These are phyloP conservation scores for Falciphora oryzae DNA, from an alignment of 2,329 filamentous ascomycete genomes.

Conservation along the genomic window DNA sequence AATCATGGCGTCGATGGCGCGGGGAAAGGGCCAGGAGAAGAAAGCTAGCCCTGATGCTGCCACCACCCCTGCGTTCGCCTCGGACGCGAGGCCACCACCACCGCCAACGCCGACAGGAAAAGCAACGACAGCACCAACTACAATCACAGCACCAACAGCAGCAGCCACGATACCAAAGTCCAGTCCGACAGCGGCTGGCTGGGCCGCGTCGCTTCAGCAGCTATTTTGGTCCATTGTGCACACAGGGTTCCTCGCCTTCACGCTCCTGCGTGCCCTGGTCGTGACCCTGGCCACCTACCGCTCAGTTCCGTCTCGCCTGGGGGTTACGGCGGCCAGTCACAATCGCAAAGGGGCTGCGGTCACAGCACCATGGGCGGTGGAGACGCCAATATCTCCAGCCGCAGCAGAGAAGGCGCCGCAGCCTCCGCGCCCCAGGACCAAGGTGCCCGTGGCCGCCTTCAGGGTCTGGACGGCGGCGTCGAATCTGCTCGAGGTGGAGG, in stretches of 20 bases:
- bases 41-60: neutral
- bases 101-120: slow-evolving; percentile 14
- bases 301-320: slow-evolving; percentile 52
- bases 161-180: too few relatives aligned
- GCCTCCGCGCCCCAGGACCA: slow-evolving; percentile 20
- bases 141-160: neutral
- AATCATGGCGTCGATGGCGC: slow-evolving; percentile 65
- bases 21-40: slow-evolving; percentile 27
- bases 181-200: neutral
- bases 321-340: neutral
- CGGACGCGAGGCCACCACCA: neutral
- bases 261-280: slow-evolving; percentile 60
- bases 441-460: slow-evolving; percentile 69
- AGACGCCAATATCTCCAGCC: neutral
- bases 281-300: slow-evolving; percentile 61
- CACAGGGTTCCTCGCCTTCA: slow-evolving; percentile 48
- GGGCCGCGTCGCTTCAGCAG: slow-evolving; percentile 30
- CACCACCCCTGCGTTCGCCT: neutral
- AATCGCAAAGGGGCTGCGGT: neutral
- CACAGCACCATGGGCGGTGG: neutral
- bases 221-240: slow-evolving; percentile 54
- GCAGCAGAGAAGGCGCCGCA: neutral
- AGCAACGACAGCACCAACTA: slow-evolving; percentile 1
- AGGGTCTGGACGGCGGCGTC: slow-evolving; percentile 69
- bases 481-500: slow-evolving; percentile 65